phyloP scores from a whole-genome alignment of 1,284 basidiomycete species.

The Apiotrichum domesticum region DNA sequence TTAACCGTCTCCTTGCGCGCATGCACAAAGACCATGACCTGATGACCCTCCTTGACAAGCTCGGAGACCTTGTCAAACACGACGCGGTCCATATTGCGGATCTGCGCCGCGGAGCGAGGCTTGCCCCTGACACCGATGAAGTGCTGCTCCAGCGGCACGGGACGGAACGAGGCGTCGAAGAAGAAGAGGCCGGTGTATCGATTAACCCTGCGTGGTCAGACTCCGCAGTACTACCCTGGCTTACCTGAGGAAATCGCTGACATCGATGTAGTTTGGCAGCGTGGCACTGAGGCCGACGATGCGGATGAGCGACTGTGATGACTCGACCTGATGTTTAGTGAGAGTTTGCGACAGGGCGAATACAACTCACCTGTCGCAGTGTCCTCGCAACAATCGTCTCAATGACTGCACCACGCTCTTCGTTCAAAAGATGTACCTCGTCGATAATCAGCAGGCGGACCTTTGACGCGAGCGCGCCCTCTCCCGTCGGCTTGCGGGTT shows the following conservation, averaged over 20 bases:
- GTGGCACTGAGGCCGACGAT: conserved; percentile 98
- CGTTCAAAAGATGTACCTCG: conserved; percentile 95
- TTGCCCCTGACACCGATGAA: conserved; percentile 97
- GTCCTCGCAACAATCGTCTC: conserved; percentile 98
- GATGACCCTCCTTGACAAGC: conserved; percentile 79
- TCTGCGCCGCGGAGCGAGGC: conserved; percentile 64
- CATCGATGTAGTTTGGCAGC: conserved; percentile 94
- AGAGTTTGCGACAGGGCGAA: too few species aligned
- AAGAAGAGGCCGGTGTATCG: conserved; percentile 89
- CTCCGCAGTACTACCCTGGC: conserved; percentile 6
- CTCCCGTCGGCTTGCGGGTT: conserved; percentile 91
- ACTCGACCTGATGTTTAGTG: conserved; percentile 59
- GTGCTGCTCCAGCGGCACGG: conserved; percentile 95
- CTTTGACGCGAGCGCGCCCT: conserved; percentile 87
- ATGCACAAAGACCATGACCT: conserved; percentile 99
- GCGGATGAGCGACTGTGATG: conserved; percentile 93
- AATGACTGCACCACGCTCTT: conserved; percentile 96
- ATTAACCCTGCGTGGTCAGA: conserved; percentile 62
- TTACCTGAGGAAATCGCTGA: conserved; percentile 87
- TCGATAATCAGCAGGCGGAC: conserved; percentile 96
- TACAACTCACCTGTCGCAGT: conserved; percentile 59
- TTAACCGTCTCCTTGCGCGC: conserved; percentile 98
- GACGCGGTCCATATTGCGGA: conserved; percentile 81
- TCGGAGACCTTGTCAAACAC: conserved; percentile 75
- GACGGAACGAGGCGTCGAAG: conserved; percentile 96